Conservation (phyloP, 1,139 yeast genomes). For the Blastobotrys persicus region DNA sequence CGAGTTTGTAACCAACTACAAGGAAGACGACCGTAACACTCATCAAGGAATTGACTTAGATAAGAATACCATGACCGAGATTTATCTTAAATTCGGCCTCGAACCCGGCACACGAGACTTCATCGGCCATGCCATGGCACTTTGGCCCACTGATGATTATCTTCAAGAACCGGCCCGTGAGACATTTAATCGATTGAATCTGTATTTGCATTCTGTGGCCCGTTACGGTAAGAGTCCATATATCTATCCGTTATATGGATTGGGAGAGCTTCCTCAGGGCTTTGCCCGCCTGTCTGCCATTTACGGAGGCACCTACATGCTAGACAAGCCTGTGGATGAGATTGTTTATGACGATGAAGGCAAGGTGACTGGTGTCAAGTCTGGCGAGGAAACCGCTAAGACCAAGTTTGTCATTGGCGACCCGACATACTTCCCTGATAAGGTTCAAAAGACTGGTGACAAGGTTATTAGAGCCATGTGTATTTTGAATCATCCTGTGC, state of each 20-base stretch:
- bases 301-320: conserved; percentile 98
- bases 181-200: conserved; percentile 78
- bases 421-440: conserved; percentile 95
- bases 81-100: conserved; percentile 83
- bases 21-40: conserved; percentile 74
- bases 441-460: conserved; percentile 80
- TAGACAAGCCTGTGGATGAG: conserved; percentile 93
- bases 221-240: conserved; percentile 96
- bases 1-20: conserved; percentile 80
- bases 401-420: conserved; percentile 97
- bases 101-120: conserved; percentile 94
- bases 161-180: conserved; percentile 88
- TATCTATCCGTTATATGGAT: conserved; percentile 91
- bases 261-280: conserved; percentile 98
- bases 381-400: conserved; percentile 87
- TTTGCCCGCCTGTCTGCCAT: conserved; percentile 96
- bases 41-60: conserved; percentile 85
- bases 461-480: conserved; percentile 95
- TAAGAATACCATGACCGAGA: conserved; percentile 86
- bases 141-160: conserved; percentile 92
- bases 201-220: conserved; percentile 88
- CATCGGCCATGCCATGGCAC: conserved; percentile 98
- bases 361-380: conserved; percentile 78
- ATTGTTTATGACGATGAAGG: conserved; percentile 68
- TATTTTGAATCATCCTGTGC: conserved; percentile 83